Percentiles rank a stretch among this genome's conserved stretches.
These are phyloP conservation scores for Rhynchospora breviuscula DNA, from an alignment of 176 grass and related monocot genomes.

Conservation along the genomic window DNA sequence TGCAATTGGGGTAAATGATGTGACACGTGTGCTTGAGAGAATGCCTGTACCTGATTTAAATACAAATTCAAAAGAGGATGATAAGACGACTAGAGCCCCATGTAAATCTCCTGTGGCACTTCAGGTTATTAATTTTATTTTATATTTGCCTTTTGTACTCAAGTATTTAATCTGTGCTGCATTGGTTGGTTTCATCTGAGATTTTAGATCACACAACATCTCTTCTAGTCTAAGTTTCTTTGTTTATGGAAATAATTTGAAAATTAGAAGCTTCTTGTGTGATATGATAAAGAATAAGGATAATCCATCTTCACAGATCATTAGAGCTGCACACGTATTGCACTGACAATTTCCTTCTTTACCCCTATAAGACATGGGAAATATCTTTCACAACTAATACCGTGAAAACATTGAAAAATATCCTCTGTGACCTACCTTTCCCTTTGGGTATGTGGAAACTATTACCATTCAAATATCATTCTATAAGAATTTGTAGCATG, in stretches of 20 bases:
- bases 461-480: background rate
- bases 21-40: slow-evolving; percentile 86
- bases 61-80: slow-evolving; percentile 14
- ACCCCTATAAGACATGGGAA: background rate
- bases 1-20: slow-evolving; percentile 81
- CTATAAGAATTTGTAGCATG: background rate
- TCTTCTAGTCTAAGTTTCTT: background rate
- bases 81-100: slow-evolving; percentile 8
- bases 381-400: background rate
- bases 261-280: background rate
- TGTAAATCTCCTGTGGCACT: slow-evolving; percentile 50
- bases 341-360: background rate
- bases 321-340: background rate
- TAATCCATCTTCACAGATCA: background rate
- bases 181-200: background rate
- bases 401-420: background rate
- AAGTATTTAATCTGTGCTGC: background rate
- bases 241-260: background rate
- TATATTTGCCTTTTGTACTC: background rate
- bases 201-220: background rate
- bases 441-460: background rate
- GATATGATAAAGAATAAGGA: background rate
- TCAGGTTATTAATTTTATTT: slow-evolving; percentile 46
- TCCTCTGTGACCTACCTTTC: background rate
- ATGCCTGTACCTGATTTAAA: slow-evolving; percentile 37